Evolutionary conservation across 257 asterid genomes (phyloP).

Genomic region (Rauvolfia tetraphylla): DNA sequence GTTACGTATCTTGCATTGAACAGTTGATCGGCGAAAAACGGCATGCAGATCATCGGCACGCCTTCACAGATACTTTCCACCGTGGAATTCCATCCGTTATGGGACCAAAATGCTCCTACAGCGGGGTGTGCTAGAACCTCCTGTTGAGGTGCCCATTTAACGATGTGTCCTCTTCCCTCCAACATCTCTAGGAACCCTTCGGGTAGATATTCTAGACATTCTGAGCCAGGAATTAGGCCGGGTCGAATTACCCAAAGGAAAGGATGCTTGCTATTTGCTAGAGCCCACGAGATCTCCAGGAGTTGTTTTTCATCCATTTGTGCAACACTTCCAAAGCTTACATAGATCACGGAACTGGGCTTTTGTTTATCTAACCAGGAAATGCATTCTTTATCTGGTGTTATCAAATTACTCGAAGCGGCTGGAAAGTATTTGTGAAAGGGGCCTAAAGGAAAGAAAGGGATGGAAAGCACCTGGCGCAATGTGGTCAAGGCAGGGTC

Average conservation of each 20-base stretch:
- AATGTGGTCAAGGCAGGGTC: slow-evolving; percentile 26
- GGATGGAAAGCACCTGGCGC: slow-evolving; percentile 25
- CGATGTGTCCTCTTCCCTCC: neutral
- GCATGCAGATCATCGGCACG: slow-evolving; percentile 13
- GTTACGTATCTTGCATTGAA: slow-evolving; percentile 6
- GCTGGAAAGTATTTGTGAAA: slow-evolving; percentile 32
- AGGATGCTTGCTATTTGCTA: slow-evolving; percentile 25
- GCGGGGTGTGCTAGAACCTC: neutral
- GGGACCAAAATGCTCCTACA: slow-evolving; percentile 15
- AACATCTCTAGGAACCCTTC: neutral
- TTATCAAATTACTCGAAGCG: slow-evolving; percentile 28
- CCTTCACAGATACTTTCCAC: slow-evolving; percentile 12
- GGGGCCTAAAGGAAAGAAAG: slow-evolving; percentile 39
- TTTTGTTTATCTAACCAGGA: slow-evolving; percentile 28
- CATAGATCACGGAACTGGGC: slow-evolving; percentile 22
- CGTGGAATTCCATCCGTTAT: slow-evolving; percentile 15
- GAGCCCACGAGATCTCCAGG: slow-evolving; percentile 22
- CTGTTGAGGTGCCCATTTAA: slow-evolving; percentile 2
- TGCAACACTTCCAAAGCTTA: slow-evolving; percentile 34
- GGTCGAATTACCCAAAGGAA: slow-evolving; percentile 47
- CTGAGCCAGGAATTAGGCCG: neutral
- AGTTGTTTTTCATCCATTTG: slow-evolving; percentile 9
- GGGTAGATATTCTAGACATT: neutral
- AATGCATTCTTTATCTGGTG: slow-evolving; percentile 22
- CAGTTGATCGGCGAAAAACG: slow-evolving; percentile 4